phyloP scores from a whole-genome alignment of 2,329 filamentous ascomycete genomes.

The Parastagonospora nodorum region DNA sequence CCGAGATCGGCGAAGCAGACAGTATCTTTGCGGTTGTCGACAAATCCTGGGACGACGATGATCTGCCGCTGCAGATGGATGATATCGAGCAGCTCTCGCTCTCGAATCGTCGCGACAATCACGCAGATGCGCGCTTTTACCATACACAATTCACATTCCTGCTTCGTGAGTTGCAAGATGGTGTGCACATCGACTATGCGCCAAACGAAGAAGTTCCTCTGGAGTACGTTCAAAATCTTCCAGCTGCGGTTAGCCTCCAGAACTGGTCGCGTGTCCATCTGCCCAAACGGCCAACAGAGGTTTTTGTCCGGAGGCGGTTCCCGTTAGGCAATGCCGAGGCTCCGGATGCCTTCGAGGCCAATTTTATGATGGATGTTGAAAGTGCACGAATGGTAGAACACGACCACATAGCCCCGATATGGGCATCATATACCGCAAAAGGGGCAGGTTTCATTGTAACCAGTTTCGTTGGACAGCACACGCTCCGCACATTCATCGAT shows the following conservation, averaged over 20 bases:
- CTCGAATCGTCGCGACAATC: constrained; percentile 63
- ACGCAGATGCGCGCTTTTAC: constrained; percentile 71
- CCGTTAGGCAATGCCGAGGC: constrained; percentile 51
- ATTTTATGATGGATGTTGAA: constrained; percentile 67
- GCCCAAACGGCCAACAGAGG: constrained; percentile 62
- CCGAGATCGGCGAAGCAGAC: constrained; percentile 71
- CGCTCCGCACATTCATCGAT: constrained; percentile 69
- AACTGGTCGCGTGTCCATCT: constrained; percentile 67
- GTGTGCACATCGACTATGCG: constrained; percentile 66
- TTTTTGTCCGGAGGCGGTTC: constrained; percentile 64
- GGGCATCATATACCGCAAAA: constrained; percentile 71
- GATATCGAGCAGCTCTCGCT: constrained; percentile 68
- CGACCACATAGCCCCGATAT: constrained; percentile 72
- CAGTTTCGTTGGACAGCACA: constrained; percentile 69
- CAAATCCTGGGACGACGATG: constrained; percentile 76
- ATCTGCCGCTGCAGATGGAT: constrained; percentile 71
- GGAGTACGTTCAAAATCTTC: constrained; percentile 66
- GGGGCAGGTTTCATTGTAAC: constrained; percentile 69
- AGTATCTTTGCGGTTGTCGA: constrained; percentile 78
- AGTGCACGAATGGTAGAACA: constrained; percentile 65
- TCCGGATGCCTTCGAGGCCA: constrained; percentile 41
- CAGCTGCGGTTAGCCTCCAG: constrained; percentile 53
- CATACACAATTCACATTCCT: constrained; percentile 73
- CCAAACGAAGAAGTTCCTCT: constrained; percentile 72
- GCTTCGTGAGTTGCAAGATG: constrained; percentile 65